Conservation (phyloP, 2,329 filamentous ascomycete genomes). For the Calonectria ilicicola region DNA sequence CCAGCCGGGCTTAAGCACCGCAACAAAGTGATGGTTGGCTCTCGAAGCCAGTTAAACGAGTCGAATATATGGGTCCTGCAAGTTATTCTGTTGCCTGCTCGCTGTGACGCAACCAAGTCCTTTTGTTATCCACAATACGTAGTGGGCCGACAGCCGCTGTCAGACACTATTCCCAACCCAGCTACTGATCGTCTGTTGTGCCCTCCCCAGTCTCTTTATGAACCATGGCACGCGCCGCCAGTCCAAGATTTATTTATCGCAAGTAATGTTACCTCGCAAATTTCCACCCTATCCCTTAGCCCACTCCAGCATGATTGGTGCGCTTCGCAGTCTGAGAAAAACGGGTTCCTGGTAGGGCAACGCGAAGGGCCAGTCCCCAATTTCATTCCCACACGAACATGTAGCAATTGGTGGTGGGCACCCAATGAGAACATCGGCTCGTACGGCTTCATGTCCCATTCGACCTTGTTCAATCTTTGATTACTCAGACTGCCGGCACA, state of each 20-base stretch:
- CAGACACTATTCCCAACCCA: constrained; percentile 4
- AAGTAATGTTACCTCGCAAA: neutral
- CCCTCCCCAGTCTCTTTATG: neutral
- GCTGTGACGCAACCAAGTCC: neutral
- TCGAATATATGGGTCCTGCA: constrained; percentile 7
- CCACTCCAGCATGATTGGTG: neutral
- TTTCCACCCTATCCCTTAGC: neutral
- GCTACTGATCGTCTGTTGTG: neutral
- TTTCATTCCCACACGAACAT: neutral
- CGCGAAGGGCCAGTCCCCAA: neutral
- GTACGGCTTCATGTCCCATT: neutral
- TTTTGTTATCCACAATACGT: neutral
- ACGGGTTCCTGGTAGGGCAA: neutral
- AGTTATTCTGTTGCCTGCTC: neutral
- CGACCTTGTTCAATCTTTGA: neutral
- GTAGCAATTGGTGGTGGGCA: neutral
- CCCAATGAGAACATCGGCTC: neutral
- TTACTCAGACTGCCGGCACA: neutral
- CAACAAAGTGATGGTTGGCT: neutral
- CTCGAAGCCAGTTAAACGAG: neutral
- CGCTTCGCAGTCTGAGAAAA: neutral
- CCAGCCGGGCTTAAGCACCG: neutral
- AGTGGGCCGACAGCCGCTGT: neutral
- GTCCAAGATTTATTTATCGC: neutral
- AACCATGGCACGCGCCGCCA: neutral